Evolutionary conservation across 306 rosid genomes (phyloP).

Genomic region (Castanopsis chinensis): DNA sequence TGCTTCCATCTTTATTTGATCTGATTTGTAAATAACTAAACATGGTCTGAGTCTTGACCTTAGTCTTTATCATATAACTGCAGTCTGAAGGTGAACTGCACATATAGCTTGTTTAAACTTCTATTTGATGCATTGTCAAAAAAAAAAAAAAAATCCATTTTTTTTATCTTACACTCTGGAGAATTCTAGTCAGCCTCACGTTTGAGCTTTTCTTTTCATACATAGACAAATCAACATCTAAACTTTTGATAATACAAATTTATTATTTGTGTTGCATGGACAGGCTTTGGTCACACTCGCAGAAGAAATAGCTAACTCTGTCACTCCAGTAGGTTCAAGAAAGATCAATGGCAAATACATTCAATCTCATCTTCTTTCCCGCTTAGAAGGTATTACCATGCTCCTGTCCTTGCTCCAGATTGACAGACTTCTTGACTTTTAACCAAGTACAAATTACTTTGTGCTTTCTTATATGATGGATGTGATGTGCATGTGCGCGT

Average conservation of each 20-base stretch:
- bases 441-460: neutral
- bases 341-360: conserved; percentile 92
- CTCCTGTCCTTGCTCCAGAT: conserved; percentile 5
- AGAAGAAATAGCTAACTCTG: conserved; percentile 72
- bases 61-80: neutral
- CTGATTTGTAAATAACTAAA: neutral
- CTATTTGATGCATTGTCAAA: neutral
- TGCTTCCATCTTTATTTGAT: neutral
- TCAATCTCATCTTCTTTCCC: conserved; percentile 80
- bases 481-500: neutral
- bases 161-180: neutral
- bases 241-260: neutral
- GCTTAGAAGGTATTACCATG: conserved; percentile 62
- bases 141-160: too few species aligned
- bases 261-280: conserved; percentile 13
- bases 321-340: conserved; percentile 73
- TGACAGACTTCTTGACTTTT: neutral
- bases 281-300: conserved; percentile 78
- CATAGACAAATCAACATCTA: neutral
- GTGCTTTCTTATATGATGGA: neutral
- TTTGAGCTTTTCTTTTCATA: neutral
- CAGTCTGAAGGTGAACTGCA: neutral
- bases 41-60: neutral
- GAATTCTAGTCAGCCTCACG: neutral
- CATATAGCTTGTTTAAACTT: neutral